Conservation (phyloP, 371 early-diverging fungal species). For the Zopfochytrium polystomum region DNA sequence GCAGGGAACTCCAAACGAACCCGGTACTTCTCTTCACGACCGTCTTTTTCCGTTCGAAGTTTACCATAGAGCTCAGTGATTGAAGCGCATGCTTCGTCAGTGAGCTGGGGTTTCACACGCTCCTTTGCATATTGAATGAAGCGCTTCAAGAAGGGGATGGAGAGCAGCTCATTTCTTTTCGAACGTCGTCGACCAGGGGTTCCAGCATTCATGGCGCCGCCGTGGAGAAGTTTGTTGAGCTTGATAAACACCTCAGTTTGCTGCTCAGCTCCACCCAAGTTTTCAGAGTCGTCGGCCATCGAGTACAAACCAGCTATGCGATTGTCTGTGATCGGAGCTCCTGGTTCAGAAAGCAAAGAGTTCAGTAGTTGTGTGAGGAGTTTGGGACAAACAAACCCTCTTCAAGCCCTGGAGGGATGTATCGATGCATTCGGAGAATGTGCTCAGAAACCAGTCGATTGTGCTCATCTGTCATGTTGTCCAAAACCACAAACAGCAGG, state of each 20-base stretch:
- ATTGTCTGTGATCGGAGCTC: conserved; percentile 66
- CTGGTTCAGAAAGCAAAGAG: conserved; percentile 22
- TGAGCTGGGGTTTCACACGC: conserved; percentile 77
- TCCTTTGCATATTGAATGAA: conserved; percentile 92
- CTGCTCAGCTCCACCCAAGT: conserved; percentile 38
- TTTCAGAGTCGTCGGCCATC: conserved; percentile 23
- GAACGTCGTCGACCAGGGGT: conserved; percentile 11
- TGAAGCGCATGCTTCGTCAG: conserved; percentile 64
- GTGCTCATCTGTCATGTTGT: conserved; percentile 70
- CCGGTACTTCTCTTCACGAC: conserved; percentile 56
- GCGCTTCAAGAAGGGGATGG: conserved; percentile 57
- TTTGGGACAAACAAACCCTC: conserved; percentile 55
- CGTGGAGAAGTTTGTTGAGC: conserved; percentile 70
- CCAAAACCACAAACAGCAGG: conserved; percentile 95
- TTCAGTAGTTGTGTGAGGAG: background rate
- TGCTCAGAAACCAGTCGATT: conserved; percentile 89
- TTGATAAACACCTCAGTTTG: conserved; percentile 75
- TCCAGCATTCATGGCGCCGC: conserved; percentile 47
- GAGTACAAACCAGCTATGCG: conserved; percentile 51
- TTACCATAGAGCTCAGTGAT: conserved; percentile 79
- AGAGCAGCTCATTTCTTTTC: conserved; percentile 38
- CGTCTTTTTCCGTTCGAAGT: conserved; percentile 63
- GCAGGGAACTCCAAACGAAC: conserved; percentile 22
- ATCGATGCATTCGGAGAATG: conserved; percentile 90
- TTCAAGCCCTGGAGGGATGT: conserved; percentile 79